Percentiles rank a stretch among this genome's conserved stretches.
Evolutionary conservation across 73 alveolate species (phyloP).

Genomic region (Paramecium pentaurelia): DNA sequence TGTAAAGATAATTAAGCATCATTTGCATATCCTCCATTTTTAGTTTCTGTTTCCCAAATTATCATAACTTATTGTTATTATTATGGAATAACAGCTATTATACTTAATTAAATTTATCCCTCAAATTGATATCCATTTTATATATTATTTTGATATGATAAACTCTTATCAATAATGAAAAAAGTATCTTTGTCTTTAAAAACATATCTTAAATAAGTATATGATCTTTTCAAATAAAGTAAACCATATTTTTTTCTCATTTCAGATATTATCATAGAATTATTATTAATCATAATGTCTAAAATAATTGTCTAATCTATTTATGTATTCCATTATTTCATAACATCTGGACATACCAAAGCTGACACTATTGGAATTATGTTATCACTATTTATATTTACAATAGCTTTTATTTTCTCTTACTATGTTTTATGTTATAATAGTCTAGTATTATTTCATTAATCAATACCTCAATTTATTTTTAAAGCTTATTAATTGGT

Average conservation of each 20-base stretch:
- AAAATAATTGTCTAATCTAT: not conserved
- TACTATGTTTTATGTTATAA: not conserved
- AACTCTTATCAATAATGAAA: not conserved
- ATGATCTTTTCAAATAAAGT: not conserved
- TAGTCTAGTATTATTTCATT: not conserved
- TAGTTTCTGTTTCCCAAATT: conserved; percentile 18
- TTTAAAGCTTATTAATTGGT: not conserved
- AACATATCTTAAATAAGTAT: not conserved
- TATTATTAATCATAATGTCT: not conserved
- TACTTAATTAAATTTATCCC: not conserved
- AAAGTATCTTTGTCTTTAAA: not conserved
- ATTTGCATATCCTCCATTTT: conserved; percentile 42
- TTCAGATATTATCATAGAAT: not conserved
- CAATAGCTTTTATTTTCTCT: not conserved
- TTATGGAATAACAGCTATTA: not conserved
- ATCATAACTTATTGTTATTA: not conserved
- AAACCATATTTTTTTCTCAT: conserved; percentile 9
- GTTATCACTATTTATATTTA: not conserved
- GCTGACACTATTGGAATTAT: not conserved
- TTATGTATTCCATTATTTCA: conserved; percentile 18
- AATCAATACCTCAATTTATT: not conserved
- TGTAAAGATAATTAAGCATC: not conserved
- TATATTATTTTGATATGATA: not conserved
- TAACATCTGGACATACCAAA: not conserved
- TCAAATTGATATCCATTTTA: not conserved